Evolutionary conservation across 2,329 filamentous ascomycete genomes (phyloP), one percentile per base, ranked within the genome.

Genomic region (Exserohilum rostratum): DNA sequence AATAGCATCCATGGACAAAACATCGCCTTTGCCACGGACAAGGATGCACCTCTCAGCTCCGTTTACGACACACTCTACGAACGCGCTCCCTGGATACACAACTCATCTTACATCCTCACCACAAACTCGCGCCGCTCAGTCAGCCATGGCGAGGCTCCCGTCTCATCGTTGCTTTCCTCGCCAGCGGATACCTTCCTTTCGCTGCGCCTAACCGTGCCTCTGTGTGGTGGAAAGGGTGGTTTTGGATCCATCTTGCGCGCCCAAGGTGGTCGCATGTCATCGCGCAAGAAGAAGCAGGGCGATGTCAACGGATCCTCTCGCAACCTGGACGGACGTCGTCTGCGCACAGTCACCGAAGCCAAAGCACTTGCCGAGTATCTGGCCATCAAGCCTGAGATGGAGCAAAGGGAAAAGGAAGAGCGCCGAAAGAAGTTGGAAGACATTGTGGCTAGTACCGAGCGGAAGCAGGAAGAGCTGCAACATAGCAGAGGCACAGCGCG

Each of bases 201-300:
- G 0, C 83, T 99, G 3, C 90, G 92, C 49, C 85, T 99, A 27
- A 88, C 87, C 6, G 81, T 88, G 1, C 89, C 90, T 5, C 79
- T 97, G 34, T 90, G 89, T 65, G 95, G 96, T 79, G 96, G 96
- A 72, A 99, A 99, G 74, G 95, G 95, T 76, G 95, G 95, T 69
- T 99, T 99, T 73, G 95, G 95, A 49, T 98, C 93, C 1, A 96
- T 99, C 76, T 87, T 99, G 33, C 91, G 96, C 71, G 95, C 96
- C 0, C 95, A 95, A 3, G 95, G 96, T 71, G 95, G 96, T 35
- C 93, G 96, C 79, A 99, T 99, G 95, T 96, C 92, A 2, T 93
- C 90, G n/a, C 86, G 87, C 65, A 96, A 96, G 80, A 95, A 93
- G 82, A 88, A 88, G 69, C 88, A 88, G 51, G 88, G 86, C 48